phyloP scores from a whole-genome alignment of 371 early-diverging fungal genomes.

The Zancudomyces culisetae region DNA sequence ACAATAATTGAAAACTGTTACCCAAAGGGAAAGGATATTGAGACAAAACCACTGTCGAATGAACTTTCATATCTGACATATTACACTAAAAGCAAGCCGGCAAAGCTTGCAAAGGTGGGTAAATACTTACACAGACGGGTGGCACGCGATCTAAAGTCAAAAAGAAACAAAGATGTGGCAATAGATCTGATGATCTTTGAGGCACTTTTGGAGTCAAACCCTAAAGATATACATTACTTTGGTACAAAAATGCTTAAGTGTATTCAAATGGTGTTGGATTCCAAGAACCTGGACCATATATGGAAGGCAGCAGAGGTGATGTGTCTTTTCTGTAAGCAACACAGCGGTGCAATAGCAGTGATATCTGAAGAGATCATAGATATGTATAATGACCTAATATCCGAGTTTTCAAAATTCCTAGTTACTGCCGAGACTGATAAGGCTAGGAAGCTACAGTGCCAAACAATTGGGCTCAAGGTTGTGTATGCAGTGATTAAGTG shows the following conservation, averaged over 20 bases:
- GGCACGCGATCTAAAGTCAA: constrained; percentile 41
- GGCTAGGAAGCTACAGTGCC: neutral
- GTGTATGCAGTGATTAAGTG: constrained; percentile 36
- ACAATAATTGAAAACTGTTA: constrained; percentile 80
- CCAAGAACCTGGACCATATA: constrained; percentile 15
- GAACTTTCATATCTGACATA: constrained; percentile 75
- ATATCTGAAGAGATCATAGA: constrained; percentile 44
- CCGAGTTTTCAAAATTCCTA: constrained; percentile 22
- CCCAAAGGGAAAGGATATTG: constrained; percentile 56
- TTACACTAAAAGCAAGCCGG: constrained; percentile 76
- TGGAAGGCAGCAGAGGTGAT: constrained; percentile 16
- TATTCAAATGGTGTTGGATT: constrained; percentile 6
- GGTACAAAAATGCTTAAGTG: constrained; percentile 18
- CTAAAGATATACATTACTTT: constrained; percentile 29
- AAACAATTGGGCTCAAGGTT: constrained; percentile 18
- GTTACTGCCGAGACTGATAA: neutral
- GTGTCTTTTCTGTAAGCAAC: constrained; percentile 39
- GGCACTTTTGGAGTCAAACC: constrained; percentile 2
- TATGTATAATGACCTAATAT: constrained; percentile 35
- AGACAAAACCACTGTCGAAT: constrained; percentile 49
- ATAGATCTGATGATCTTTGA: constrained; percentile 2
- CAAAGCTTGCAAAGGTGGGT: constrained; percentile 82
- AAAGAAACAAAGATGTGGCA: constrained; percentile 27
- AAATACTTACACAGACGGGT: constrained; percentile 59
- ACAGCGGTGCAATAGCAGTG: constrained; percentile 43